Evolutionary conservation across 2,329 filamentous ascomycete genomes (phyloP), one percentile per base, ranked within the genome.

Genomic region (Cryoendolithus antarcticus): DNA sequence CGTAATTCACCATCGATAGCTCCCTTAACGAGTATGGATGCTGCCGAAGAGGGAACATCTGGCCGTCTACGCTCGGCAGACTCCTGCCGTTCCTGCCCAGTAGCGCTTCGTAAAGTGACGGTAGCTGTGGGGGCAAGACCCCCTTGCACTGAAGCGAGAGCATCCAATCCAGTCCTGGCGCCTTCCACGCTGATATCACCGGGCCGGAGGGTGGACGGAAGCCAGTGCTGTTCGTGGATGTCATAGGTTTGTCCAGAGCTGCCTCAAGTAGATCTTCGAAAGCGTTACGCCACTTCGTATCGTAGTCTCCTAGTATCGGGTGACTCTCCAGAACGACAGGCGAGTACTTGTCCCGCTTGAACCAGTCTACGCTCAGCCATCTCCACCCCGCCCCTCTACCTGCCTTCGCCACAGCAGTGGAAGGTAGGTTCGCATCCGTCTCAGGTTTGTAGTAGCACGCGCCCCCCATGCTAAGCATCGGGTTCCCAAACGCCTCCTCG

Each of bases 181-280:
- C 55, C 13, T 38, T 39, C 37, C 44, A 47, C 3, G 53, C 51
- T 4, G 54, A 54, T 32, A 49, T 44, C 7, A 40, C 35, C 10
- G 31, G 36, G 2, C 46, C 47, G 19, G 44, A 35, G 0, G 48
- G 49, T 11, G 30, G 30, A 4, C 52, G 41, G 21, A 41, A 33
- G 9, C 50, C 51, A 7, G 45, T 38, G 21, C 41, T 43, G 33
- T 52, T 45, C 4, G 32, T 34, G 3, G 49, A 50, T 1, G 36
- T 38, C 52, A 57, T 54, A 2, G 53, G 53, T 43, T 57, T 59
- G 34, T 54, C 57, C 4, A 60, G 43, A 3, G 53, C 59, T 3
- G 71, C 58, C 35, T 63, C 63, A 10, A 77, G 47, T 8, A 78
- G 62, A 47, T 79, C 74, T 48, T 77, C 72, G 47, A 75, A 77